phyloP scores from a whole-genome alignment of 2,329 filamentous ascomycete genomes.

The Calonectria henricotiae region DNA sequence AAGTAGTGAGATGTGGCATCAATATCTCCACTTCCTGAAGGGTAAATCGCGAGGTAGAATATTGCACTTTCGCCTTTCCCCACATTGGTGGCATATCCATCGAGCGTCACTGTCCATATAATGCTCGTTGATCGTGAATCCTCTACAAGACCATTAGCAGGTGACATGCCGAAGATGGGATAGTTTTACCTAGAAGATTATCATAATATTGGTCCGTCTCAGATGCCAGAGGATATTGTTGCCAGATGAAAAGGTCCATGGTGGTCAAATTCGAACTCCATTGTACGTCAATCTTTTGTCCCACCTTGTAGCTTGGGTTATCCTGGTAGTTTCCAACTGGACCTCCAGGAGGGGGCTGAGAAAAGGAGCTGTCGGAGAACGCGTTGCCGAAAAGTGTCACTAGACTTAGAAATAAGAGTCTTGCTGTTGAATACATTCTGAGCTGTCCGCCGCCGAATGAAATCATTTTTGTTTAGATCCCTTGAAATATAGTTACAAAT shows the following conservation, averaged over 20 bases:
- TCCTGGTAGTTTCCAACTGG: conserved; percentile 42
- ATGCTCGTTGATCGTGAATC: conserved; percentile 44
- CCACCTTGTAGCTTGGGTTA: conserved; percentile 46
- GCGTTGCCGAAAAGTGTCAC: not conserved
- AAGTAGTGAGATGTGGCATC: conserved; percentile 43
- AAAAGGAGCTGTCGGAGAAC: conserved; percentile 12
- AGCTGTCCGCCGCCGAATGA: not conserved
- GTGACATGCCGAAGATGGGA: rapidly evolving
- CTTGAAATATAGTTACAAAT: no score
- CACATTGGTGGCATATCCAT: conserved; percentile 35
- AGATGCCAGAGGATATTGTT: conserved; percentile 46
- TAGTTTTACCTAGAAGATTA: not conserved
- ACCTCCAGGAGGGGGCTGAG: conserved; percentile 15
- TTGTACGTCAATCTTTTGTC: conserved; percentile 48
- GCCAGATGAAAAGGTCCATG: conserved; percentile 47
- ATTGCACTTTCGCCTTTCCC: conserved; percentile 39
- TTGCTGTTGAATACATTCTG: not conserved
- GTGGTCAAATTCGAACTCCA: conserved; percentile 45
- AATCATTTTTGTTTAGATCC: not conserved
- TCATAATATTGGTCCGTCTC: conserved; percentile 9
- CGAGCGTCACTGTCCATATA: conserved; percentile 46
- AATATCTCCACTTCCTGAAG: conserved; percentile 35
- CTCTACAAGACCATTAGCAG: conserved; percentile 37
- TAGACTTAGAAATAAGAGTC: not conserved
- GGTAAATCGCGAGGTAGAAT: conserved; percentile 44